phyloP scores from a whole-genome alignment of 139 green algal genomes.

The Gonium pectorale region DNA sequence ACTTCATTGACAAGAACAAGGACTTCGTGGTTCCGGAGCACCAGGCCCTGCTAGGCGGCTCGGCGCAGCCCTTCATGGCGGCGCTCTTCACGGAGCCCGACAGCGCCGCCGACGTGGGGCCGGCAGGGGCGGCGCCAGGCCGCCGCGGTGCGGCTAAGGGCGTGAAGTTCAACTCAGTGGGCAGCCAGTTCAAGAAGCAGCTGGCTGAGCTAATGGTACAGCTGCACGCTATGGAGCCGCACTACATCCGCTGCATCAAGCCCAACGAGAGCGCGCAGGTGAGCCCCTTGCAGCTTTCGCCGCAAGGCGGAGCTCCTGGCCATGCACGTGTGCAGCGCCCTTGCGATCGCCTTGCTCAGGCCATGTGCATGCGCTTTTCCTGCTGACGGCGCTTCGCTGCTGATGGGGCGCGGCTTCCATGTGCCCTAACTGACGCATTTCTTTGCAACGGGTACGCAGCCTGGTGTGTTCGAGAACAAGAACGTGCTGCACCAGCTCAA shows the following conservation, averaged over 20 bases:
- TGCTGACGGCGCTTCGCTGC: no score
- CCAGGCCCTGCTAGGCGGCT: constrained; percentile 86
- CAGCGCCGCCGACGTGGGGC: neutral
- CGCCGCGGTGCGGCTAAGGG: constrained; percentile 52
- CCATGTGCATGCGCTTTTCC: neutral
- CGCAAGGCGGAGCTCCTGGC: no score
- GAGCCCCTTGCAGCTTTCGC: neutral
- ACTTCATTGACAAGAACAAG: constrained; percentile 82
- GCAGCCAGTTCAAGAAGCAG: constrained; percentile 96
- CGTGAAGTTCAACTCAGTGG: constrained; percentile 93
- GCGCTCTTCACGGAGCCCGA: constrained; percentile 25
- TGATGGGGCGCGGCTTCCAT: no score
- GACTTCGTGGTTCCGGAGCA: constrained; percentile 99
- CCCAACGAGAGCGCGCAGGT: constrained; percentile 82
- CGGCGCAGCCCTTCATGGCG: constrained; percentile 23
- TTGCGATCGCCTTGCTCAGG: no score
- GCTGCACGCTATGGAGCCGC: constrained; percentile 94
- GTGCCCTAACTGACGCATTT: neutral
- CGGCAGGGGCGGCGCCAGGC: neutral
- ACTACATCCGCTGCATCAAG: constrained; percentile 99
- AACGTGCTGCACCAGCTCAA: constrained; percentile 98
- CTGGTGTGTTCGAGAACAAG: constrained; percentile 90
- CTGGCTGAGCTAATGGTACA: constrained; percentile 94
- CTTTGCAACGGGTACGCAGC: no score
- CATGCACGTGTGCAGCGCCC: no score